Base-by-base conservation (phyloP, 2,329 filamentous ascomycete genomes). In the Cytospora chrysosperma region DNA sequence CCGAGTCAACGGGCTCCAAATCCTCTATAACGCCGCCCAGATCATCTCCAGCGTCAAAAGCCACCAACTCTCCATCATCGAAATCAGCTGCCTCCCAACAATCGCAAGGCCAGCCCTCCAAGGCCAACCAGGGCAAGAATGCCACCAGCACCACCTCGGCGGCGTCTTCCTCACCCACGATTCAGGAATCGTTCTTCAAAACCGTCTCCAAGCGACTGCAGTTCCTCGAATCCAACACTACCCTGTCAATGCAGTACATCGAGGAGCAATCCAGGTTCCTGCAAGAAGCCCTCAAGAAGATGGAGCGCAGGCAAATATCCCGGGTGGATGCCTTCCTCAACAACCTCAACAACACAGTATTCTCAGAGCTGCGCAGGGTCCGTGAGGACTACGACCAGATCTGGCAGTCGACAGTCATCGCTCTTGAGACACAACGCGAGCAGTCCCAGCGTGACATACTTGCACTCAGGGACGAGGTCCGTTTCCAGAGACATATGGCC, bases 181-280 rank as follows among this genome's bases (percentile, higher is more conserved):
- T 96, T 1, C 95, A 99, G 75, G 95, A 99, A 74, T 95, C 91
- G 1, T 98, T 99, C 76, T 99, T 97, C 83, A 98, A 98, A 75
- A 92, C 93, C 4, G 89, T 98, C 10, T 92, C 93, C 67, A 98
- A 98, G 75, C 91, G 95, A 1, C 83, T 99, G 5, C 91, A 94
- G 68, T 88, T 93, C 70, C 87, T 98, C 9, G 95, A 99, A 75
- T 86, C 91, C 19, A 99, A 98, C 74, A 92, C 93, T 13, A 96
- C 94, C 0, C 82, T 98, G 13, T 97, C 93, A 0, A 81, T 98
- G 10, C 91, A 97, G 71, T 99, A 99, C 72, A 96, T 99, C 65
- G 94, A 98, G 77, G 93, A 97, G 65, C 95, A 98, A 74, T 97
- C 94, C 4, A 89, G 88, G 56, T 92, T 96, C 67, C 81, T 98